Evolutionary conservation across 805 yeast species (phyloP), one percentile per base, ranked within the genome.

Genomic region (Ogataea trehaloabstinens): DNA sequence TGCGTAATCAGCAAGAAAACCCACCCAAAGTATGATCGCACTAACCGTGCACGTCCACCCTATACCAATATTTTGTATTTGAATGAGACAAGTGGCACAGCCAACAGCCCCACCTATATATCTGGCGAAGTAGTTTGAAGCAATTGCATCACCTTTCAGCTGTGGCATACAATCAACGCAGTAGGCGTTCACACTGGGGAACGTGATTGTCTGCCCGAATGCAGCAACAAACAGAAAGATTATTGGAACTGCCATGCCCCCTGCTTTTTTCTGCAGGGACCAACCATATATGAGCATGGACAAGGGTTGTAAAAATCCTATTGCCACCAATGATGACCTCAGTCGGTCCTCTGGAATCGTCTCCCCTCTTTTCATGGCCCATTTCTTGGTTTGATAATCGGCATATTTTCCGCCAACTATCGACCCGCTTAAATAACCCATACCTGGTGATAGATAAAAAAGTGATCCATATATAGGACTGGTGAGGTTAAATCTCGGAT

Each of bases 61-160:
- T 29, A 76, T 64, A 0, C 82, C 82, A 30, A 78, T 74, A 19
- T 56, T 48, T 4, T 72, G 46, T 11, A 78, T 61, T 27, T 73
- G 71, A 11, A 63, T 57, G 19, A 78, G 57, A 39, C 74, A 70
- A 2, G 76, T 64, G 4, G 74, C 78, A 5, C 78, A 66, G 1
- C 74, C 73, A 6, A 77, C 55, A 1, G 77, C 78, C 11, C 75
- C 76, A 5, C 76, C 73, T 22, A 51, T 41, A 47, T 68, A 76
- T 34, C 84, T 57, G 2, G 70, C 55, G 34, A 73, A 67, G 41
- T 78, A 78, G 46, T 76, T 76, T 6, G 76, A 68, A 0, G 74
- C 79, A 29, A 78, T 71, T 1, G 78, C 81, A 49, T 72, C 82
- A 16, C 81, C 78, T n/a, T n/a, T n/a, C n/a, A n/a, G n/a, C n/a